These are phyloP conservation scores for Lentinula lateritia DNA, from an alignment of 768 basidiomycete species.

Conservation along the genomic window DNA sequence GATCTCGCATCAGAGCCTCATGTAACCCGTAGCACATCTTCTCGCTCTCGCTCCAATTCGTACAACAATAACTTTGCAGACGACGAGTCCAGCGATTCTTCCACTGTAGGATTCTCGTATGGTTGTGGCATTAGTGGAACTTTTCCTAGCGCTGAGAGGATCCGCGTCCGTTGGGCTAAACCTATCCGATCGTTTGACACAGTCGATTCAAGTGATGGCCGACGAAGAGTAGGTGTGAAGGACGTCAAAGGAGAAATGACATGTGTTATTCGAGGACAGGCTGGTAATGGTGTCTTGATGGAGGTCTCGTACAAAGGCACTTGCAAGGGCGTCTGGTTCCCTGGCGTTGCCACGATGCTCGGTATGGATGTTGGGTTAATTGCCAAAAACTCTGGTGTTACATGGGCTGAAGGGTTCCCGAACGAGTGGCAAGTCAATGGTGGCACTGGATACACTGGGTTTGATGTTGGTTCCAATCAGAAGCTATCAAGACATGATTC, in stretches of 20 bases:
- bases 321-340: conserved; percentile 76
- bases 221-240: conserved; percentile 65
- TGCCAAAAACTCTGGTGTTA: conserved; percentile 60
- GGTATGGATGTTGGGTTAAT: conserved; percentile 73
- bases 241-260: conserved; percentile 65
- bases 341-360: conserved; percentile 76
- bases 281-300: conserved; percentile 51
- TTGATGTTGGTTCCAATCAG: conserved; percentile 38
- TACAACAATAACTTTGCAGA: conserved; percentile 66
- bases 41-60: conserved; percentile 50
- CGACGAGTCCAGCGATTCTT: conserved; percentile 78
- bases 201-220: conserved; percentile 34
- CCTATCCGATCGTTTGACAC: conserved; percentile 45
- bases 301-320: conserved; percentile 65
- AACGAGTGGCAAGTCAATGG: conserved; percentile 59
- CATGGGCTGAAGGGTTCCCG: conserved; percentile 53
- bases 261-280: conserved; percentile 51
- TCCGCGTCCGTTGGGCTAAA: conserved; percentile 75
- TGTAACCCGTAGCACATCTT: conserved; percentile 50
- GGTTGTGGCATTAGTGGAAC: conserved; percentile 70
- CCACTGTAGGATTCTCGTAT: conserved; percentile 46
- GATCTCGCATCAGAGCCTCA: conserved; percentile 73
- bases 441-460: conserved; percentile 66
- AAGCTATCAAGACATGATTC: conserved; percentile 41
- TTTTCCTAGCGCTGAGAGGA: conserved; percentile 70